These are phyloP conservation scores for Pseudonitzschia multistriata DNA, from an alignment of 108 stramenopile species.

Conservation along the genomic window DNA sequence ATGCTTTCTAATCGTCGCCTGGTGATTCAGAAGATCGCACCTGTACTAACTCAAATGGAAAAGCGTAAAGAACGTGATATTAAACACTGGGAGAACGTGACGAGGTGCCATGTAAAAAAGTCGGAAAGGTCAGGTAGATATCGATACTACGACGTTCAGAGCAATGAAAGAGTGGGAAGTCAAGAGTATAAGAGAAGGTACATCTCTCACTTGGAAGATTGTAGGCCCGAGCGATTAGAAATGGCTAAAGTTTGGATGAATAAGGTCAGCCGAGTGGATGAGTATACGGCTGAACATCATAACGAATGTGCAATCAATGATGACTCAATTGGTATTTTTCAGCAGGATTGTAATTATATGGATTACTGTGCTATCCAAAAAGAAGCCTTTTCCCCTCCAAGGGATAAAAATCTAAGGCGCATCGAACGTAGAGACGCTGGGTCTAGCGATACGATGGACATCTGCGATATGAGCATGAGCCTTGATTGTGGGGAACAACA, in stretches of 20 bases:
- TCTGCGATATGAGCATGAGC: slow-evolving; percentile 28
- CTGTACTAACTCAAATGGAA: slow-evolving; percentile 37
- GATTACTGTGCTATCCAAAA: slow-evolving; percentile 2
- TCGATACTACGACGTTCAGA: slow-evolving; percentile 30
- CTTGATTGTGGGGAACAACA: slow-evolving; percentile 25
- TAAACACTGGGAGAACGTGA: slow-evolving; percentile 20
- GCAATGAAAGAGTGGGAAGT: slow-evolving; percentile 25
- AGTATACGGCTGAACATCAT: neutral
- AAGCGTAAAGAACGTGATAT: slow-evolving; percentile 27
- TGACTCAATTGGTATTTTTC: neutral
- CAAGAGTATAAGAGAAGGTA: slow-evolving; percentile 36
- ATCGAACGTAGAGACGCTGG: neutral
- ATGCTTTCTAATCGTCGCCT: slow-evolving; percentile 17
- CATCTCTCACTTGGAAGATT: slow-evolving; percentile 16
- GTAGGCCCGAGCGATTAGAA: slow-evolving; percentile 7
- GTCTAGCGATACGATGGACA: slow-evolving; percentile 11
- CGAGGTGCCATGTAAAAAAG: slow-evolving; percentile 32
- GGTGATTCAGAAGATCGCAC: slow-evolving; percentile 27
- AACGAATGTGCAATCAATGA: neutral
- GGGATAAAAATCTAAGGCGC: neutral
- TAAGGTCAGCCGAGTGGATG: slow-evolving; percentile 9
- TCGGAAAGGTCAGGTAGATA: slow-evolving; percentile 35
- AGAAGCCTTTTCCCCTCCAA: slow-evolving; percentile 14
- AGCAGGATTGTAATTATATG: neutral
- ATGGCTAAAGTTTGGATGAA: slow-evolving; percentile 24